Evolutionary conservation across 169 alveolate genomes (phyloP), one percentile per base, ranked within the genome.

Genomic region (Plasmodium inui): DNA sequence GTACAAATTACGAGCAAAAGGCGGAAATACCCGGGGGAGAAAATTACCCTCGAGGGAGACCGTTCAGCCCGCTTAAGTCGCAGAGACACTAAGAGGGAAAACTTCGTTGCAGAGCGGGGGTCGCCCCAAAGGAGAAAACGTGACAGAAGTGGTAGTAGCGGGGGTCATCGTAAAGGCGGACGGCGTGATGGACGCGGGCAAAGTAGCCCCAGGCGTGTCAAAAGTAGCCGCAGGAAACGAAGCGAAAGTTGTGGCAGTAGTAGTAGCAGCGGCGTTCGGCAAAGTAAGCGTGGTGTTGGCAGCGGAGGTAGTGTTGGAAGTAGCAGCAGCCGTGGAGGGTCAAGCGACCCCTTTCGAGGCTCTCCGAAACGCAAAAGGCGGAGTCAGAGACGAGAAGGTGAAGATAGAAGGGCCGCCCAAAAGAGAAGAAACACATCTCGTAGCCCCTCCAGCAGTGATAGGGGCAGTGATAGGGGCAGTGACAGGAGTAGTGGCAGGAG

Each of bases 1-100:
- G 71, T 50, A 12, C 76, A 88, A 78, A 39, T 39, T 76, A 78
- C 94, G 37, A 19, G 67, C 46, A 88, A 88, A 78, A 79, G 57
- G 67, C 46, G 41, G 0, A 88, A 78, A 22, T 37, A 88, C 50
- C 41, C 14, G 26, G 74, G 88, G 57, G 84, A 88, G n/a, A 53
- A 37, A 37, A 53, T 76, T 28, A 50, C 61, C 61, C 61, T 50
- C 22, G 61, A 50, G 22, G 61, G 61, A 50, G 61, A 17, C 19
- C 61, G 61, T 17, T 50, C 3, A 14, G 9, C 8, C 61, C 26
- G 61, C 22, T 50, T 50, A 22, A 50, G 76, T 67, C 41, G 37
- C 76, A 67, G 76, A n/a, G 37, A 28, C n/a, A 41, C 19, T 26
- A 67, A 9, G 12, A 5, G 76, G 30, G 37, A 67, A 9, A 67